phyloP scores from a whole-genome alignment of 1,284 basidiomycete genomes.

The Hemileia vastatrix region DNA sequence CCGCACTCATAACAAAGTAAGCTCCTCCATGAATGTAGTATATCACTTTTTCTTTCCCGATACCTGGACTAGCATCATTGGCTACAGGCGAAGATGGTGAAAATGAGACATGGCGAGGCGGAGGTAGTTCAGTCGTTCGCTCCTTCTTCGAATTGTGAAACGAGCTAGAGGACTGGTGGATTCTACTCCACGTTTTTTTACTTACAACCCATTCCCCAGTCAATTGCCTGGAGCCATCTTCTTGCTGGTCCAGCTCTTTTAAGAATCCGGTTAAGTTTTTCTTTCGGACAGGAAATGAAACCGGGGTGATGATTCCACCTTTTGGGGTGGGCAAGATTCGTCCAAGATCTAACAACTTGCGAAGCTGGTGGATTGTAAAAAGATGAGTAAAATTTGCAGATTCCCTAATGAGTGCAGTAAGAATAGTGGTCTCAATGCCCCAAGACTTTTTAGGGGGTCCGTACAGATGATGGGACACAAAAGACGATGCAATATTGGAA shows the following conservation, averaged over 20 bases:
- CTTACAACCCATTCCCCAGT: slow-evolving; percentile 95
- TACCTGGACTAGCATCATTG: no score
- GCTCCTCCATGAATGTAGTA: slow-evolving; percentile 93
- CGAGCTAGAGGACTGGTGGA: slow-evolving; percentile 73
- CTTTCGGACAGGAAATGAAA: slow-evolving; percentile 73
- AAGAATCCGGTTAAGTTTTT: slow-evolving; percentile 68
- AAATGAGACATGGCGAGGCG: background rate
- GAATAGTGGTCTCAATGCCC: slow-evolving; percentile 43
- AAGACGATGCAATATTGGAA: slow-evolving; percentile 4
- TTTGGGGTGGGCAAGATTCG: slow-evolving; percentile 76
- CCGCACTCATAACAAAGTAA: slow-evolving; percentile 85
- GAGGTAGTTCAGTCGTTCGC: background rate
- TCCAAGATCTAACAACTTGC: slow-evolving; percentile 23
- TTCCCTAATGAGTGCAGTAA: slow-evolving; percentile 70
- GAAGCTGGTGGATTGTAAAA: slow-evolving; percentile 59
- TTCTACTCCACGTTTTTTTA: slow-evolving; percentile 72
- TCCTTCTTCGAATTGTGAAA: slow-evolving; percentile 24
- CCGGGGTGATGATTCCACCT: slow-evolving; percentile 88
- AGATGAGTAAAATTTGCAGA: slow-evolving; percentile 71
- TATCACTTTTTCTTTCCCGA: slow-evolving; percentile 53
- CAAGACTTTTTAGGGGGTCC: slow-evolving; percentile 46
- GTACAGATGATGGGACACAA: slow-evolving; percentile 61
- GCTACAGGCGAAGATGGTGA: background rate
- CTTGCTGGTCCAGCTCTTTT: slow-evolving; percentile 60
- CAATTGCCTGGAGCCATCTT: slow-evolving; percentile 66